phyloP scores from a whole-genome alignment of 2,329 filamentous ascomycete genomes.

The Paraphaeosphaeria sporulosa region DNA sequence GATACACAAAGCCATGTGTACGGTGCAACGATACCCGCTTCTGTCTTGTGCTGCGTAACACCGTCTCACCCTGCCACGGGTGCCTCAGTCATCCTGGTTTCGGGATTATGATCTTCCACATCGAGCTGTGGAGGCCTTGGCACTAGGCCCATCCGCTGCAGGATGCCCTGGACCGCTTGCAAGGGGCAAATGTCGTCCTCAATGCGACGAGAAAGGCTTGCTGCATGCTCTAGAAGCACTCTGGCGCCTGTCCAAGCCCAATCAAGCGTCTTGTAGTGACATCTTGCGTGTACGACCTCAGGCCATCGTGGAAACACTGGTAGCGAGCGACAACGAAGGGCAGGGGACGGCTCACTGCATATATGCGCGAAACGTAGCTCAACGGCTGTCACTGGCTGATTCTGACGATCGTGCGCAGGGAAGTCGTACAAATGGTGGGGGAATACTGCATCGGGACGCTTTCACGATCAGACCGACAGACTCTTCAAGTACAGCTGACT shows the following conservation, averaged over 20 bases:
- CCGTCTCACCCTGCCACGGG: conserved; percentile 19
- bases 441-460: conserved; percentile 2
- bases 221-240: conserved; percentile 10
- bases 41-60: conserved; percentile 13
- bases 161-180: not conserved
- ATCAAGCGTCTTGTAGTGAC: conserved; percentile 5
- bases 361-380: conserved; percentile 14
- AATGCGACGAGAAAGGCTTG: conserved; percentile 11
- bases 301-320: not conserved
- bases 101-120: not conserved
- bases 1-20: conserved; percentile 17
- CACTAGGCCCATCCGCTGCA: conserved; percentile 2
- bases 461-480: not conserved
- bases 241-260: conserved; percentile 19
- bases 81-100: conserved; percentile 14
- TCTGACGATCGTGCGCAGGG: not conserved
- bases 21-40: conserved; percentile 12
- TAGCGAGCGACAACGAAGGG: conserved; percentile 15
- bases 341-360: conserved; percentile 11
- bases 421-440: conserved; percentile 13
- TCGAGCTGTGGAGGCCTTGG: not conserved
- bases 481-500: conserved; percentile 5
- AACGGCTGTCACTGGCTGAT: conserved; percentile 28
- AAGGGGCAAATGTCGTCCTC: conserved; percentile 14
- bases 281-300: not conserved